Evolutionary conservation across 306 rosid species (phyloP), one percentile per base, ranked within the genome.

Genomic region (Herpetospermum pedunculosum): DNA sequence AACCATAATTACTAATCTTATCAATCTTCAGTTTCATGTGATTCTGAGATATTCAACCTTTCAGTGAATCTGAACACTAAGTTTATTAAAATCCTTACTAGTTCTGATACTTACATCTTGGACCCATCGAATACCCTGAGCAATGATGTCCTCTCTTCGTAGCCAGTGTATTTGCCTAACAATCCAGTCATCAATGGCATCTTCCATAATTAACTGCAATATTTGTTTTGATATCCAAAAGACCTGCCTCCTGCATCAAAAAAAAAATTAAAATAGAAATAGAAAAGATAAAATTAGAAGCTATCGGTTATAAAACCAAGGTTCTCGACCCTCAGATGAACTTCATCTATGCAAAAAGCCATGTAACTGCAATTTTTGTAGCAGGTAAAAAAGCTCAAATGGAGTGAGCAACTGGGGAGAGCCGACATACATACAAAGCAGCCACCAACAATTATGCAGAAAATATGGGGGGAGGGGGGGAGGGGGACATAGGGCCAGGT

Each of bases 221-320:
- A 95, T 92, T 82, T 95, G 99, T 82, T 95, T 95, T 43, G 99
- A 95, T 78, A 95, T 95, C 99, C 99, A 95, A 83, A 88, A 87
- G 83, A 91, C 99, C 73, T 95, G 99, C 83, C 99, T 80, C 78
- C 99, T 91, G 93, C 81, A 85, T 62, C 21, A 78, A 73, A 59
- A 60, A 59, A 60, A n/a, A 60, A 55, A 43, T 75, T 41, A 53
- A 50, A 49, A 49, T 43, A n/a, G 40, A 48, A 67, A 76, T 14
- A 8, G 14, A 68, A 68, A 38, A 44, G 43, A 41, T 23, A 67
- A 4, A 64, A 64, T 11, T 19, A 38, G 34, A 37, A 41, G 49
- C 49, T 11, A 55, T 81, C 77, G 77, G 75, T 72, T 73, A 35
- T 74, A 68, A 46, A 64, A 67, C 41, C 52, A 12, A 23, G 35